phyloP scores from a whole-genome alignment of 768 basidiomycete genomes.

The Lactifluus rugatus region DNA sequence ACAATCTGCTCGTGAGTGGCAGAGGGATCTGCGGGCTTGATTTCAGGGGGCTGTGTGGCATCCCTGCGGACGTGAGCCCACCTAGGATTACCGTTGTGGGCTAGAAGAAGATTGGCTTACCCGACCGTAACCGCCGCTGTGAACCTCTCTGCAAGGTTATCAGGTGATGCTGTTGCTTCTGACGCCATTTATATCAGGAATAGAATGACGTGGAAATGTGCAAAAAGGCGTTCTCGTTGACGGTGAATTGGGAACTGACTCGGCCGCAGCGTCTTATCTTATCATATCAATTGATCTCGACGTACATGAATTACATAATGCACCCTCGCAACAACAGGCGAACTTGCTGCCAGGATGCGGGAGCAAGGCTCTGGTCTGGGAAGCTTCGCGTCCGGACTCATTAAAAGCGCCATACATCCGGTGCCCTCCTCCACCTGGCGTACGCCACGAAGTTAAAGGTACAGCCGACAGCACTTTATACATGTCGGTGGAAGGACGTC shows the following conservation, averaged over 20 bases:
- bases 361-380: not conserved
- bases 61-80: not conserved
- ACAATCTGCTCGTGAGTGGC: constrained; percentile 60
- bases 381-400: not conserved
- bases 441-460: too few species aligned
- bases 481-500: too few species aligned
- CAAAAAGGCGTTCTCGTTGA: not conserved
- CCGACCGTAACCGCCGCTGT: not conserved
- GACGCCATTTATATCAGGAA: not conserved
- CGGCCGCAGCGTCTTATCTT: not conserved
- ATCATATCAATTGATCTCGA: not conserved
- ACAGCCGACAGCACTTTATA: too few species aligned
- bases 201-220: not conserved
- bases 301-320: not conserved
- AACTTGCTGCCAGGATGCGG: not conserved
- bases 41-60: constrained; percentile 16
- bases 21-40: constrained; percentile 27
- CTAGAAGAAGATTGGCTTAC: not conserved
- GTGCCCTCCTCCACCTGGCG: too few species aligned
- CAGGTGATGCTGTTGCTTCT: not conserved
- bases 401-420: not conserved
- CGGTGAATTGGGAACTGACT: not conserved
- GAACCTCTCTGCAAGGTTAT: not conserved
- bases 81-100: too few species aligned
- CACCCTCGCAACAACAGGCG: not conserved